Base-by-base conservation (phyloP, 768 basidiomycete genomes). In the Amanita brunnescens region DNA sequence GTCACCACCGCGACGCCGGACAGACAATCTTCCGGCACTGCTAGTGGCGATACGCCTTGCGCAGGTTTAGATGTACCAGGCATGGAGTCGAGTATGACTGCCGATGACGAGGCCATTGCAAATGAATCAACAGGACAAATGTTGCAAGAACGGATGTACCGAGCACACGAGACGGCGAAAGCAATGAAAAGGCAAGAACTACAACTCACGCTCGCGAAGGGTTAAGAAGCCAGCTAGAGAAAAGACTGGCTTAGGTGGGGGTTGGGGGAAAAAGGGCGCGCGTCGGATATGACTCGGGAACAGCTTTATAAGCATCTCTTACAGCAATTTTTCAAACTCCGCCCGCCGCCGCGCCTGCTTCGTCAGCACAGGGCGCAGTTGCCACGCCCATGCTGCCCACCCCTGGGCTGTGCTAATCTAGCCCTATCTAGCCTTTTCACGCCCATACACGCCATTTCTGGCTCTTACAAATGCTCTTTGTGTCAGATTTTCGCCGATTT, bases 241-340 rank as follows among this genome's bases (percentile, higher is more conserved):
- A 33, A 21, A 10, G 35, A 14, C 39, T 43, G 26, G 20, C 38
- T 24, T 37, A 40, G 16, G 16, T 9, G 32, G 5, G 39, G 32
- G 30, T 14, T 51, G 49, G 49, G 49, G 49, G 12, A 50, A 35
- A 40, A 43, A 10, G 24, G 40, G 10, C n/a, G 2, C 20, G 33
- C 23, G 12, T 8, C 14, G 9, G 3, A 20, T n/a, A 16, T 51
- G 49, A 51, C 49, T 51, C 49, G 23, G 1, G 21, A 18, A 18
- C 26, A 3, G 20, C 41, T 44, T 43, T 42, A 40, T 40, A 42
- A 43, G 30, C 40, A 42, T 21, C 1, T 14, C 14, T n/a, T 40
- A 51, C 49, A 51, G 49, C 49, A 30, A 14, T 35, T 43, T 43
- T 51, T 51, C 43, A 51, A 51, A 51, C 49, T 51, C 49, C 41